Evolutionary conservation across 2,329 filamentous ascomycete species (phyloP).

Genomic region (Chrysoporthe austroafricana): DNA sequence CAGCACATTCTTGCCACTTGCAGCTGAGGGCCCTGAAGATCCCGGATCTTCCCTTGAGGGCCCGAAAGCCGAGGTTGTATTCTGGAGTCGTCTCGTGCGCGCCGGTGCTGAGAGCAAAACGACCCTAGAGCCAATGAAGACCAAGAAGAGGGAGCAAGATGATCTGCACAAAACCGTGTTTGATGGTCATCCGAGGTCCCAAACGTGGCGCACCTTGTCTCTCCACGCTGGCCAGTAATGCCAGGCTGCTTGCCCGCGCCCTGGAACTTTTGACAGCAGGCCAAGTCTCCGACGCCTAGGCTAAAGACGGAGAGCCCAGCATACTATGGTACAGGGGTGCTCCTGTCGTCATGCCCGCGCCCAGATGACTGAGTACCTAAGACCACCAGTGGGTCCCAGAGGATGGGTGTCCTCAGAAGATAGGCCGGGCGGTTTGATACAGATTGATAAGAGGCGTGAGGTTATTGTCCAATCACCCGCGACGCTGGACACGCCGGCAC

Average conservation of each 20-base stretch:
- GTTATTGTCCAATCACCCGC: neutral
- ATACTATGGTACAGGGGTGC: neutral
- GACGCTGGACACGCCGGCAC: neutral
- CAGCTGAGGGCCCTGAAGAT: slow-evolving; percentile 5
- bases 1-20: neutral
- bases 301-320: neutral
- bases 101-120: too few species aligned
- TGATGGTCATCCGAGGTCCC: slow-evolving; percentile 18
- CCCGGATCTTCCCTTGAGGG: neutral
- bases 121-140: neutral
- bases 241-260: neutral
- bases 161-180: slow-evolving; percentile 13
- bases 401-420: neutral
- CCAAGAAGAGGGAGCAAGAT: slow-evolving; percentile 2
- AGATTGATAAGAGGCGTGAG: neutral
- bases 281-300: neutral
- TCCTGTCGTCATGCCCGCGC: neutral
- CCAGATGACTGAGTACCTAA: neutral
- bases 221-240: too few species aligned
- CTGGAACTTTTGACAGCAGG: slow-evolving; percentile 23
- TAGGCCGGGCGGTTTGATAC: neutral
- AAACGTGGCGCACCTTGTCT: neutral
- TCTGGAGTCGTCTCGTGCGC: neutral
- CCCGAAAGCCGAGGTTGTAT: neutral
- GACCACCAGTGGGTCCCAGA: neutral